A percentile compares a stretch with the other conserved stretches of the same genome.
These are phyloP conservation scores for Aspergillus melleus DNA, from an alignment of 2,329 filamentous ascomycete species.

Conservation along the genomic window DNA sequence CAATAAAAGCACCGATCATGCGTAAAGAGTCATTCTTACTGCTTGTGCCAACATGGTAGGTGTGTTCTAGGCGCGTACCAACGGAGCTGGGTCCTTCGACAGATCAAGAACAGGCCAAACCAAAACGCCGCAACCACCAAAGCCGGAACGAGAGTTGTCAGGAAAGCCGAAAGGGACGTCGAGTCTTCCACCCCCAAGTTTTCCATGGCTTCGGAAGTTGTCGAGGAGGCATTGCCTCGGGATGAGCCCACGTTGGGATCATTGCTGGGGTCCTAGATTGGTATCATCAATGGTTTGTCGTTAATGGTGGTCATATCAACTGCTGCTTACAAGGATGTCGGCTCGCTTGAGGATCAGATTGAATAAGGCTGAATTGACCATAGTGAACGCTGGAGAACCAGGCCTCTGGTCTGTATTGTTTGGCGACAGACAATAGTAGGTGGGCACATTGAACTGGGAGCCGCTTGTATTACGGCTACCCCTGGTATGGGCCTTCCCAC, in stretches of 20 bases:
- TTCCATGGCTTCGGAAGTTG: conserved; percentile 30
- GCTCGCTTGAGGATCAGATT: not conserved
- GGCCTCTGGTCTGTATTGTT: not conserved
- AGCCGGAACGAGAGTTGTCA: conserved; percentile 52
- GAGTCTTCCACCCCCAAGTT: conserved; percentile 37
- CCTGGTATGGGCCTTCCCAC: conserved; percentile 8
- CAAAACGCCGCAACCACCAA: conserved; percentile 46
- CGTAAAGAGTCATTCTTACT: conserved; percentile 28
- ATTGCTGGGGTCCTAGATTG: conserved; percentile 35
- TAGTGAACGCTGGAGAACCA: conserved; percentile 1
- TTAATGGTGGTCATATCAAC: not conserved
- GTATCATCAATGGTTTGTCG: not conserved
- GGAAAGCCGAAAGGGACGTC: conserved; percentile 51
- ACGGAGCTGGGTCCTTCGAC: conserved; percentile 45
- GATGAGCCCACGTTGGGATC: conserved; percentile 45
- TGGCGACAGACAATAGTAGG: not conserved
- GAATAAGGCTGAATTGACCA: conserved; percentile 3
- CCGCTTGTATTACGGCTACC: not conserved
- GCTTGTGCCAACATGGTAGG: conserved; percentile 42
- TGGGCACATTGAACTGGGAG: not conserved
- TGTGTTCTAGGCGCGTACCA: conserved; percentile 49
- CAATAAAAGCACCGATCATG: not conserved
- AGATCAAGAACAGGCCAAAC: conserved; percentile 48
- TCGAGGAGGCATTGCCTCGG: conserved; percentile 39
- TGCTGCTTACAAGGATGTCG: conserved; percentile 8